Percentiles rank a stretch among this genome's conserved stretches.
phyloP scores from a whole-genome alignment of 2,329 filamentous ascomycete species.

The Cordyceps fumosorosea region DNA sequence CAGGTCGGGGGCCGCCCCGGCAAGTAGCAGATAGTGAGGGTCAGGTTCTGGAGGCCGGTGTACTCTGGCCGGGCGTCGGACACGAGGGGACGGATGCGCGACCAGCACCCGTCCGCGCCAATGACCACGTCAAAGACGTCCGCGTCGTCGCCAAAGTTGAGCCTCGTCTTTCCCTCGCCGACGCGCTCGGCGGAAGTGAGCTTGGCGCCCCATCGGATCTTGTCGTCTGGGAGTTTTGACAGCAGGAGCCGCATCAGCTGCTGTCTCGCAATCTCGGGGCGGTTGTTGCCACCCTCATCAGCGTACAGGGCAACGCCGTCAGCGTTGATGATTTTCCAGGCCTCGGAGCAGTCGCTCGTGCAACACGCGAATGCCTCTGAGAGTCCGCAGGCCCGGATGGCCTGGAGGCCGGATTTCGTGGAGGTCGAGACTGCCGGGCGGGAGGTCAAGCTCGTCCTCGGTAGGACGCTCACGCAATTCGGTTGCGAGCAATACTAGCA shows the following conservation, averaged over 20 bases:
- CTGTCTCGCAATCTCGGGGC: constrained; percentile 34
- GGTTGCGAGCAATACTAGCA: background rate
- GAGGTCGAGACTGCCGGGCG: constrained; percentile 42
- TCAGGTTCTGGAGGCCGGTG: constrained; percentile 32
- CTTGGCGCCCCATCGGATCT: constrained; percentile 25
- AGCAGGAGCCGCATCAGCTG: constrained; percentile 30
- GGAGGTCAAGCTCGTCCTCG: constrained; percentile 19
- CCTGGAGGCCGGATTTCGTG: constrained; percentile 40
- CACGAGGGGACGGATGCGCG: constrained; percentile 29
- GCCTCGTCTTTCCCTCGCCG: constrained; percentile 5
- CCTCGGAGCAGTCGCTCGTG: constrained; percentile 39
- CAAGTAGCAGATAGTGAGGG: constrained; percentile 27
- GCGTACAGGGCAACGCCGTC: constrained; percentile 20
- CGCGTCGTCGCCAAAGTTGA: constrained; percentile 20
- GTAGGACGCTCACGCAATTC: constrained; percentile 23
- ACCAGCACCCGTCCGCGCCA: constrained; percentile 36
- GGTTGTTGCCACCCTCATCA: constrained; percentile 18
- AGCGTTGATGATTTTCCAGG: constrained; percentile 26
- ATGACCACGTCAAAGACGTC: constrained; percentile 30
- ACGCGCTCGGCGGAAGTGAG: constrained; percentile 21
- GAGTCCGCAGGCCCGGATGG: constrained; percentile 35
- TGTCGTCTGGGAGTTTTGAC: constrained; percentile 22
- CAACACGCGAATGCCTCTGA: constrained; percentile 66
- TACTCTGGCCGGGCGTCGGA: constrained; percentile 30
- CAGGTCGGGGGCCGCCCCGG: constrained; percentile 30